Base-by-base conservation (phyloP, 306 rosid species). In the Acmispon strigosus region DNA sequence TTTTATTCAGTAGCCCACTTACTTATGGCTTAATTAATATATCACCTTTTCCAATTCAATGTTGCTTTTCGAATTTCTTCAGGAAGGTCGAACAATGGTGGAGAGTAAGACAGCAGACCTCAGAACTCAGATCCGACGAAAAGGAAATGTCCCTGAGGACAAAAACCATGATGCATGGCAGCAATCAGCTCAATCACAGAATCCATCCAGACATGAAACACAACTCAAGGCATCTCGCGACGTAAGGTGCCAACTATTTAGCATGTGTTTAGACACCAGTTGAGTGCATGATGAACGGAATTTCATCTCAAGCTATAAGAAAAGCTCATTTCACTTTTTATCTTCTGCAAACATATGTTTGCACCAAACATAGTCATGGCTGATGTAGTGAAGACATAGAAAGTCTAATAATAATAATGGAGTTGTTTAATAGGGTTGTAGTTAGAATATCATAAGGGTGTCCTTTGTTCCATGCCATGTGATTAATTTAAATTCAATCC, bases 221-320 rank as follows among this genome's bases (percentile, higher is more conserved):
- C 94, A 95, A 81, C 89, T 95, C 89, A 95, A 91, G 90, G 92
- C 97, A 84, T 89, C 99, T 57, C 97, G 97, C 84, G 99, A 95
- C 91, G 99, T 95, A 95, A 95, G 99, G 97, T 95, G 96, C 74
- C 96, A 89, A 84, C 86, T 80, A 75, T 87, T 85, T 83, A 78
- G 70, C 84, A 78, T 81, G 90, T 87, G 83, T 73, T 37, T 32
- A 8, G 7, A 32, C 6, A 32, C 37, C 37, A 6, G 37, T 5
- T 32, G 37, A 32, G 0, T 32, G 37, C 0, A 32, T 1, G 0
- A 6, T 32, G 37, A 32, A 32, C 37, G 1, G 1, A 6, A 5
- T 6, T 32, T 32, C 8, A 32, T 6, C 37, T 5, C 37, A 0
- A 6, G 5, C 8, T 8, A 32, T 32, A 32, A 32, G 8, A 32